A percentile compares a stretch with the other conserved stretches of the same genome.
phyloP scores from a whole-genome alignment of 2,329 filamentous ascomycete genomes.

The Penicillium sp. region DNA sequence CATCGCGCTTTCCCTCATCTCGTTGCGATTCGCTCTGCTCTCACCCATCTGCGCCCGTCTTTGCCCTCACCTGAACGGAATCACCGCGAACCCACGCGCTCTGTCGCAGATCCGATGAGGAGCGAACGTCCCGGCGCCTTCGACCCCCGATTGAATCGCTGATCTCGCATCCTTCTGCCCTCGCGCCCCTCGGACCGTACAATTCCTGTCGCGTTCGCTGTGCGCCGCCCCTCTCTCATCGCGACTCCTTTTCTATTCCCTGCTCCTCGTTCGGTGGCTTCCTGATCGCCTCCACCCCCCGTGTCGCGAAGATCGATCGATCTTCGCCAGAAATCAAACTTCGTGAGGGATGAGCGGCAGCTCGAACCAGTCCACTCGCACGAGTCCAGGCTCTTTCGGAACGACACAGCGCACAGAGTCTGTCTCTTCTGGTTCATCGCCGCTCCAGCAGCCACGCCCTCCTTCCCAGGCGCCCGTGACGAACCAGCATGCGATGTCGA shows the following conservation, averaged over 20 bases:
- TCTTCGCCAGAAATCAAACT: constrained; percentile 4
- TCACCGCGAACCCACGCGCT: constrained; percentile 8
- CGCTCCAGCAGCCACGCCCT: constrained; percentile 35
- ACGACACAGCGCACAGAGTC: constrained; percentile 41
- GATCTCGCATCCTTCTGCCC: constrained; percentile 10
- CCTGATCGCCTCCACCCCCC: too few relatives aligned
- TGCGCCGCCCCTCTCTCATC: constrained; percentile 4
- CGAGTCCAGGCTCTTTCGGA: constrained; percentile 42
- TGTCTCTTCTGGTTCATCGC: constrained; percentile 41
- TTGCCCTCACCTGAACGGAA: background rate
- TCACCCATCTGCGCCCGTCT: constrained; percentile 5
- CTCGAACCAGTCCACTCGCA: constrained; percentile 43
- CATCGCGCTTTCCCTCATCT: constrained; percentile 9
- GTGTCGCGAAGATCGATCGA: constrained; percentile 16
- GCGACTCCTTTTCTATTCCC: constrained; percentile 9
- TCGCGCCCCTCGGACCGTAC: constrained; percentile 9
- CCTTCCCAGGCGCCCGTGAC: constrained; percentile 36
- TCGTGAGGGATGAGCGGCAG: constrained; percentile 43
- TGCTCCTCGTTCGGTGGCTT: background rate
- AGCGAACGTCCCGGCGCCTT: constrained; percentile 13
- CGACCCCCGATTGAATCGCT: constrained; percentile 21
- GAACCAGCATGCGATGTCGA: constrained; percentile 45
- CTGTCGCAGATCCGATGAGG: constrained; percentile 27
- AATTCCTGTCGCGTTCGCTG: constrained; percentile 16
- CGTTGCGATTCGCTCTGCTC: constrained; percentile 6